Percentiles rank a stretch among this genome's conserved stretches.
Conservation (phyloP, 2,329 filamentous ascomycete species). For the Paracamarosporium sp. region DNA sequence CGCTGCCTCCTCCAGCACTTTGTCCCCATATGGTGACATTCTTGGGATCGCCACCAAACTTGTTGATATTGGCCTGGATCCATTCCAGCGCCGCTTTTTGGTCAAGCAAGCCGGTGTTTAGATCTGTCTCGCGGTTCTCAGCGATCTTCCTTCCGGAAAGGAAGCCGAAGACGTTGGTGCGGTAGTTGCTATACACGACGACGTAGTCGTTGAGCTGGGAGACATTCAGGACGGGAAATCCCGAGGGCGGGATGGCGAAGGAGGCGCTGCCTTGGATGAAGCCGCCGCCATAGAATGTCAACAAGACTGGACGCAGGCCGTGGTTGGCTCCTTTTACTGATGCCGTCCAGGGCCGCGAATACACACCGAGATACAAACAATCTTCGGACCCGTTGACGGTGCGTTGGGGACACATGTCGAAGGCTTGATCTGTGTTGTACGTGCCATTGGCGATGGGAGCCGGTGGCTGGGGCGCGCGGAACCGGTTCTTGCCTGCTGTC, state of each 20-base stretch:
- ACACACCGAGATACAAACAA: conserved; percentile 67
- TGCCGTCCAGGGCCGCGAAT: conserved; percentile 62
- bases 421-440: conserved; percentile 63
- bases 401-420: conserved; percentile 66
- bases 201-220: conserved; percentile 59
- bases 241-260: conserved; percentile 62
- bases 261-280: conserved; percentile 65
- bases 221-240: conserved; percentile 65
- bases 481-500: conserved; percentile 64
- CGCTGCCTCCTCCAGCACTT: conserved; percentile 61
- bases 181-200: conserved; percentile 62
- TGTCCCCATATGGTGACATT: conserved; percentile 64
- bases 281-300: conserved; percentile 67
- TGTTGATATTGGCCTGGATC: conserved; percentile 59
- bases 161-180: conserved; percentile 65
- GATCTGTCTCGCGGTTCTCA: conserved; percentile 52
- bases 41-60: conserved; percentile 61
- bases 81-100: conserved; percentile 61
- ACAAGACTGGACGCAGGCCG: conserved; percentile 62
- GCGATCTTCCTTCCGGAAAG: conserved; percentile 58
- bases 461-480: conserved; percentile 67
- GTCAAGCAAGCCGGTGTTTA: conserved; percentile 61
- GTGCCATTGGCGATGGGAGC: conserved; percentile 53
- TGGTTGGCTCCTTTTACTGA: conserved; percentile 16
- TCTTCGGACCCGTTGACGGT: conserved; percentile 65